Evolutionary conservation across 1,284 basidiomycete genomes (phyloP).

Genomic region (Golubevia pallescens): DNA sequence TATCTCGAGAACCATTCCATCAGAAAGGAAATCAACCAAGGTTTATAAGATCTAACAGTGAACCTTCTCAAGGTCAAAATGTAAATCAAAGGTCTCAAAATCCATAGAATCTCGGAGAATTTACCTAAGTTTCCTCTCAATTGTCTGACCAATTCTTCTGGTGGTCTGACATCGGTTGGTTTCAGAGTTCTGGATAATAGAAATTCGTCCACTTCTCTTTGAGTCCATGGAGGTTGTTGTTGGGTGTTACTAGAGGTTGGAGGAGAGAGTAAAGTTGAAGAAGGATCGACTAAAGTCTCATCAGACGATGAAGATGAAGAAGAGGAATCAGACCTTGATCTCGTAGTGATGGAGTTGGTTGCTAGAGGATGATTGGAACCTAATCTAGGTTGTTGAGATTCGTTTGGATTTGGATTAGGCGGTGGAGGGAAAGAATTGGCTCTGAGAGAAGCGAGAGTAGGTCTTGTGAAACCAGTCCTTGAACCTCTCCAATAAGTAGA

Average conservation of each 20-base stretch:
- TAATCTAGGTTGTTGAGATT: background rate
- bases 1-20: background rate
- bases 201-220: conserved; percentile 54
- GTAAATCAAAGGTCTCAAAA: conserved; percentile 49
- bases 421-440: conserved; percentile 19
- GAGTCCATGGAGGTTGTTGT: conserved; percentile 25
- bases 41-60: background rate
- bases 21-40: background rate
- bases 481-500: conserved; percentile 39
- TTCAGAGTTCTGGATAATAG: conserved; percentile 48
- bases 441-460: conserved; percentile 43
- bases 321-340: conserved; percentile 22
- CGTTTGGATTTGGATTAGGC: conserved; percentile 21
- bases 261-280: conserved; percentile 9
- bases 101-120: conserved; percentile 39
- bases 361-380: conserved; percentile 5
- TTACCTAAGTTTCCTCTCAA: conserved; percentile 24
- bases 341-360: conserved; percentile 6
- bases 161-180: conserved; percentile 46
- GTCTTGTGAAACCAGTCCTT: conserved; percentile 40
- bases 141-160: conserved; percentile 47
- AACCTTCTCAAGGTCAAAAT: conserved; percentile 3
- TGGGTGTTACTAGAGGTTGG: background rate
- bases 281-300: conserved; percentile 42
- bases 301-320: conserved; percentile 27